phyloP scores from a whole-genome alignment of 768 basidiomycete species.

The Boletus rex-veris region DNA sequence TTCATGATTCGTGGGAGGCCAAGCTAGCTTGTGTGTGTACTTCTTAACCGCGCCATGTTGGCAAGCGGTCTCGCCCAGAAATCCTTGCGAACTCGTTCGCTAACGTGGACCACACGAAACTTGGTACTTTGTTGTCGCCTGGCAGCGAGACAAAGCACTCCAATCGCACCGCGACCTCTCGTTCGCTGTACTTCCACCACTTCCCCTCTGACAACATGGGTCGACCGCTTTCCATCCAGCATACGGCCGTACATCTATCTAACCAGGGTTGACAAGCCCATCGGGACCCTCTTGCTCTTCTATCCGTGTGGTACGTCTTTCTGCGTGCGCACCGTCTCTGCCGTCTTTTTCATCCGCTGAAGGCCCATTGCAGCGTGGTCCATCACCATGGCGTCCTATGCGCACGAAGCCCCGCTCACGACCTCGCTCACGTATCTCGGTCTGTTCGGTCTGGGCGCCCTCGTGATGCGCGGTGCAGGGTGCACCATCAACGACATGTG shows the following conservation, averaged over 20 bases:
- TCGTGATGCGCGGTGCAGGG: slow-evolving; percentile 96
- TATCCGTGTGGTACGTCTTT: slow-evolving; percentile 84
- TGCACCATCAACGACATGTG: slow-evolving; percentile 99
- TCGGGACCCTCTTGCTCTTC: slow-evolving; percentile 86
- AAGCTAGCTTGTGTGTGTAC: background rate
- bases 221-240: slow-evolving; percentile 58
- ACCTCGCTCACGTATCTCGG: slow-evolving; percentile 72
- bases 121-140: background rate
- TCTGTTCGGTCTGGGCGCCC: slow-evolving; percentile 84
- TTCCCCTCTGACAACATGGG: slow-evolving; percentile 49
- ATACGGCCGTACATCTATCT: slow-evolving; percentile 79
- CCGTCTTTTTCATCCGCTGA: background rate
- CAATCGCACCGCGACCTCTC: background rate
- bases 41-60: slow-evolving; percentile 9
- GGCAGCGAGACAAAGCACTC: background rate
- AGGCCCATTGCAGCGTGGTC: slow-evolving; percentile 74
- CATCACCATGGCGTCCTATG: slow-evolving; percentile 94
- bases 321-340: no score
- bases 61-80: background rate
- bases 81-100: background rate
- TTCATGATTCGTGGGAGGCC: background rate
- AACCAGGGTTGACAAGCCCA: slow-evolving; percentile 92
- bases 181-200: slow-evolving; percentile 16
- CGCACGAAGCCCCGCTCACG: slow-evolving; percentile 60
- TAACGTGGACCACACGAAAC: background rate